Evolutionary conservation across 768 basidiomycete species (phyloP).

Genomic region (Leccinum barrowsii): DNA sequence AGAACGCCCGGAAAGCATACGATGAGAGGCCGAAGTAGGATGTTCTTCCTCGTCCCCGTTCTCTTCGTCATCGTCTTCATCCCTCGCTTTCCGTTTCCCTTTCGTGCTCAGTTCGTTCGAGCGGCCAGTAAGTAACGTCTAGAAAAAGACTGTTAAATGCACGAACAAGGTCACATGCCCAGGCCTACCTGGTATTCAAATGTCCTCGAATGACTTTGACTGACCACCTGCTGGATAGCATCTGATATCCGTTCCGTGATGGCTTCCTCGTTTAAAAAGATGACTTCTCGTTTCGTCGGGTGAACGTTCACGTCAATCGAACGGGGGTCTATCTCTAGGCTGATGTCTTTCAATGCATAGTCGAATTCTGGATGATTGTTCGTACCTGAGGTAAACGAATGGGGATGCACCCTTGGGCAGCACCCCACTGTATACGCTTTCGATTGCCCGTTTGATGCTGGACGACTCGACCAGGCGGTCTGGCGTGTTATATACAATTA

Average conservation of each 20-base stretch:
- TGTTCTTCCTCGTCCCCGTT: conserved; percentile 30
- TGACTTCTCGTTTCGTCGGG: conserved; percentile 95
- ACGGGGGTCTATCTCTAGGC: conserved; percentile 78
- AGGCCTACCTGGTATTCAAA: conserved; percentile 67
- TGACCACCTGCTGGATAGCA: conserved; percentile 64
- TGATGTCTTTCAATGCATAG: conserved; percentile 27
- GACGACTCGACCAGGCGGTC: conserved; percentile 90
- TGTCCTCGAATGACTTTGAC: conserved; percentile 59
- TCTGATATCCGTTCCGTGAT: conserved; percentile 78
- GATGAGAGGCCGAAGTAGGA: conserved; percentile 22
- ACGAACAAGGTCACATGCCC: background rate
- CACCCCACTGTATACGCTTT: conserved; percentile 77
- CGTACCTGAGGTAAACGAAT: conserved; percentile 92
- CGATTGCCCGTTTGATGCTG: conserved; percentile 83
- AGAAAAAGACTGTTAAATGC: background rate
- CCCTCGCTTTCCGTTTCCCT: conserved; percentile 34
- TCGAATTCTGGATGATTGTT: background rate
- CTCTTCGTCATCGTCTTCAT: conserved; percentile 32
- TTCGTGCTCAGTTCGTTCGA: conserved; percentile 30
- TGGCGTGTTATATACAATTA: conserved; percentile 27
- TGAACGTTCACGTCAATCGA: conserved; percentile 97
- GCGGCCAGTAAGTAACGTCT: conserved; percentile 63
- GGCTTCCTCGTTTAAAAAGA: conserved; percentile 87
- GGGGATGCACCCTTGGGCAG: conserved; percentile 88
- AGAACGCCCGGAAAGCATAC: conserved; percentile 13